Percentiles rank a stretch among this genome's conserved stretches.
Conservation (phyloP, 108 stramenopile species). For the Ochromonas danica region DNA sequence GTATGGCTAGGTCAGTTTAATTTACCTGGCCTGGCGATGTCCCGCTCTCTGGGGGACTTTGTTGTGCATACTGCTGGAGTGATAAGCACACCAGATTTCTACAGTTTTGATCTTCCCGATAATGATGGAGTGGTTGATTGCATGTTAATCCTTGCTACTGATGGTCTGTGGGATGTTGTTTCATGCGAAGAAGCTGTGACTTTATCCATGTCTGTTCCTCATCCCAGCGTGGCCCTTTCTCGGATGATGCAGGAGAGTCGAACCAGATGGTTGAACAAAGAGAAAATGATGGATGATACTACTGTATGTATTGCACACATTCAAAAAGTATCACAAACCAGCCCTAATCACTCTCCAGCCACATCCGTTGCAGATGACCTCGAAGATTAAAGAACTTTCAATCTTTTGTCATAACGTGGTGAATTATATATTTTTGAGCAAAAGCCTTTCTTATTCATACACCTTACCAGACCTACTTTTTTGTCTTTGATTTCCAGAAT, state of each 20-base stretch:
- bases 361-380: no score
- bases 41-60: slow-evolving; percentile 80
- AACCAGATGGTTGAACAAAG: slow-evolving; percentile 62
- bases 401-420: no score
- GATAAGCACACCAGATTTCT: slow-evolving; percentile 86
- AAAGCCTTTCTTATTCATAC: no score
- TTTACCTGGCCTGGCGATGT: slow-evolving; percentile 96
- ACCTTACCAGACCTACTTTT: no score
- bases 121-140: slow-evolving; percentile 57
- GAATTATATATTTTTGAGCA: no score
- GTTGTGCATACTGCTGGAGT: slow-evolving; percentile 95
- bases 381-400: no score
- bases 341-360: no score
- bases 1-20: slow-evolving; percentile 91
- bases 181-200: slow-evolving; percentile 83
- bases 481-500: no score
- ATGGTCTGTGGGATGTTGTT: slow-evolving; percentile 97
- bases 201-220: slow-evolving; percentile 67
- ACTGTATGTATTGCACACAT: slow-evolving; percentile 77
- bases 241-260: slow-evolving; percentile 71
- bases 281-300: slow-evolving; percentile 92
- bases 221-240: slow-evolving; percentile 77
- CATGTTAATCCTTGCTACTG: slow-evolving; percentile 87
- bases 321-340: no score
- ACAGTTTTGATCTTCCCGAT: slow-evolving; percentile 53